A percentile compares a stretch with the other conserved stretches of the same genome.
Conservation (phyloP, 768 basidiomycete species). For the Cystoderma amianthinum region DNA sequence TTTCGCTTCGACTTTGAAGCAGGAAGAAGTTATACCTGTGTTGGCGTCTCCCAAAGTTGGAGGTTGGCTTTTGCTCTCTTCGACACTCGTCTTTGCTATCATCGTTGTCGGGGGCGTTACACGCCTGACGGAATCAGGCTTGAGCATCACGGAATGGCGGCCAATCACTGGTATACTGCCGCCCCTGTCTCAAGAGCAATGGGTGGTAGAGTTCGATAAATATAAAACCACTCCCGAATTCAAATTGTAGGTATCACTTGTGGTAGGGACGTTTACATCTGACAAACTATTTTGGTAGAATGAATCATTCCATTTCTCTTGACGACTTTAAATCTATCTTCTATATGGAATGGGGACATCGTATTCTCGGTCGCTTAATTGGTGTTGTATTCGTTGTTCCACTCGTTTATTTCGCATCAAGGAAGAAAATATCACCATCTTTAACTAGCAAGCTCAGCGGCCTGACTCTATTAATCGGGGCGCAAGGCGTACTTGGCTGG, state of each 20-base stretch:
- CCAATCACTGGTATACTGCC: conserved; percentile 88
- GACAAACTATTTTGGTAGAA: too few species aligned
- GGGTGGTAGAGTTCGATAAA: conserved; percentile 88
- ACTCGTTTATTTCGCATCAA: conserved; percentile 69
- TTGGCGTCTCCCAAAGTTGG: conserved; percentile 68
- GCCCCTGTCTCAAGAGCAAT: conserved; percentile 68
- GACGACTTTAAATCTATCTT: conserved; percentile 95
- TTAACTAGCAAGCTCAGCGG: conserved; percentile 61
- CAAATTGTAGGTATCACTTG: conserved; percentile 69
- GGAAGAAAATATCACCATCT: conserved; percentile 58
- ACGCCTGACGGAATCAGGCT: conserved; percentile 92
- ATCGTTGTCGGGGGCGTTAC: conserved; percentile 96
- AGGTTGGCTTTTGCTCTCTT: conserved; percentile 80
- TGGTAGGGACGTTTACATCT: too few species aligned
- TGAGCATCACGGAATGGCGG: conserved; percentile 98
- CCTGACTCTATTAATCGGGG: conserved; percentile 78
- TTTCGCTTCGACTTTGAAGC: not conserved
- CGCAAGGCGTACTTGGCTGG: conserved; percentile 93
- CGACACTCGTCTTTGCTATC: conserved; percentile 83
- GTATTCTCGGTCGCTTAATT: conserved; percentile 84
- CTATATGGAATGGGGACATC: conserved; percentile 98
- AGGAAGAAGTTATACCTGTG: conserved; percentile 34
- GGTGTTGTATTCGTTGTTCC: conserved; percentile 82
- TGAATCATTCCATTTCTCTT: conserved; percentile 84
- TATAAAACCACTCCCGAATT: conserved; percentile 95